These are phyloP conservation scores for Sporothrix curviconia DNA, from an alignment of 2,329 filamentous ascomycete genomes.

Conservation along the genomic window DNA sequence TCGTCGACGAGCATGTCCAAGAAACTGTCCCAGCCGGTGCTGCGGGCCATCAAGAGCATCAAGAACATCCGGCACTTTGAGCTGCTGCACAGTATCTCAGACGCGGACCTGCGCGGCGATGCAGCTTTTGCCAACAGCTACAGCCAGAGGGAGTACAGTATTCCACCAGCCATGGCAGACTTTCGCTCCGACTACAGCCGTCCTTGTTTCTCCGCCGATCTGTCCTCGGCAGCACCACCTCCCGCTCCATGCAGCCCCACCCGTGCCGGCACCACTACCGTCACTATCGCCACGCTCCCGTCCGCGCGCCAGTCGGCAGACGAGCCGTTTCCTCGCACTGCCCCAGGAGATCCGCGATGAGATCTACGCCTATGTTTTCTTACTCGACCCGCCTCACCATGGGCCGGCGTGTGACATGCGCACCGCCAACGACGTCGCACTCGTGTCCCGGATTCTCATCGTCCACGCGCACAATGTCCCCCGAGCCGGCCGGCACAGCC, in stretches of 20 bases:
- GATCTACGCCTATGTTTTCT: constrained; percentile 20
- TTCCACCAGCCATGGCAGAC: no score
- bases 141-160: no score
- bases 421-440: not conserved
- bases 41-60: constrained; percentile 13
- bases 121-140: not conserved
- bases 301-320: constrained; percentile 5
- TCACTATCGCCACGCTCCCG: not conserved
- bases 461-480: not conserved
- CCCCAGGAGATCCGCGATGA: constrained; percentile 20
- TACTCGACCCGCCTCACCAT: constrained; percentile 19
- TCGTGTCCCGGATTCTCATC: not conserved
- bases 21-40: constrained; percentile 11
- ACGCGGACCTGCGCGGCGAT: not conserved
- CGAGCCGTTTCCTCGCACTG: constrained; percentile 15
- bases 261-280: not conserved
- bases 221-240: no score
- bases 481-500: not conserved
- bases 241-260: not conserved
- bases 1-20: not conserved
- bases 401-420: constrained; percentile 18
- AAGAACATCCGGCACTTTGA: constrained; percentile 4
- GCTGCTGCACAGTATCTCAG: constrained; percentile 1
- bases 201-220: no score
- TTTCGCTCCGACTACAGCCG: no score